These are phyloP conservation scores for Ustilago sp. DNA, from an alignment of 1,284 basidiomycete species.

Conservation along the genomic window DNA sequence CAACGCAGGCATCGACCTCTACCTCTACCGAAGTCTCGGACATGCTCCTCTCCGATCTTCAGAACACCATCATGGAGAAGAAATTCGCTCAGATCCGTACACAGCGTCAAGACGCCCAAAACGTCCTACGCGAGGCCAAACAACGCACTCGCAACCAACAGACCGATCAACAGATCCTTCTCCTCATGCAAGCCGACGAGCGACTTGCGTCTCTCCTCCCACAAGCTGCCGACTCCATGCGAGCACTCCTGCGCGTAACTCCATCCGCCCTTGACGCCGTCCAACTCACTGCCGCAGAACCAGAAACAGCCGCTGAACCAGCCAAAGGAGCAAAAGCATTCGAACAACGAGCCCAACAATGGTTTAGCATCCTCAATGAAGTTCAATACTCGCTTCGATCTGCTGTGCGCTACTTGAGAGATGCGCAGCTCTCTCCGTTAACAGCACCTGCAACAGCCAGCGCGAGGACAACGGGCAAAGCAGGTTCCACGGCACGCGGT, in stretches of 20 bases:
- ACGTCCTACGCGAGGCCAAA: conserved; percentile 39
- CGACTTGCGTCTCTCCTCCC: conserved; percentile 42
- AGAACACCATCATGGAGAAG: conserved; percentile 34
- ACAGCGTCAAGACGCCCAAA: conserved; percentile 39
- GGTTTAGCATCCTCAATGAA: conserved; percentile 56
- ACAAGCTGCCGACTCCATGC: conserved; percentile 50
- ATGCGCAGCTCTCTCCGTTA: conserved; percentile 43
- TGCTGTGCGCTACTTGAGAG: conserved; percentile 38
- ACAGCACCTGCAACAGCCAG: conserved; percentile 28
- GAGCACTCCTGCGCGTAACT: conserved; percentile 29
- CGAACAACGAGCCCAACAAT: conserved; percentile 43
- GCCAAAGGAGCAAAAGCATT: conserved; percentile 45
- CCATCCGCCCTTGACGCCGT: conserved; percentile 7
- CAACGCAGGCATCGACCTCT: not conserved
- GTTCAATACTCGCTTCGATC: conserved; percentile 48
- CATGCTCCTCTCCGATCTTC: conserved; percentile 26
- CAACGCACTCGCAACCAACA: conserved; percentile 39
- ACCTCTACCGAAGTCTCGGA: conserved; percentile 6
- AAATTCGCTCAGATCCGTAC: conserved; percentile 44
- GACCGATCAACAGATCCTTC: conserved; percentile 53
- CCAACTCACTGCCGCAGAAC: conserved; percentile 1
- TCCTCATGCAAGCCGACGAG: conserved; percentile 52
- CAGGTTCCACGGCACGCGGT: conserved; percentile 36
- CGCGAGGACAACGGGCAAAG: conserved; percentile 30
- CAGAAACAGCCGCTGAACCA: not conserved